Conservation (phyloP, 441 rosid genomes). For the Pelargonium australe region DNA sequence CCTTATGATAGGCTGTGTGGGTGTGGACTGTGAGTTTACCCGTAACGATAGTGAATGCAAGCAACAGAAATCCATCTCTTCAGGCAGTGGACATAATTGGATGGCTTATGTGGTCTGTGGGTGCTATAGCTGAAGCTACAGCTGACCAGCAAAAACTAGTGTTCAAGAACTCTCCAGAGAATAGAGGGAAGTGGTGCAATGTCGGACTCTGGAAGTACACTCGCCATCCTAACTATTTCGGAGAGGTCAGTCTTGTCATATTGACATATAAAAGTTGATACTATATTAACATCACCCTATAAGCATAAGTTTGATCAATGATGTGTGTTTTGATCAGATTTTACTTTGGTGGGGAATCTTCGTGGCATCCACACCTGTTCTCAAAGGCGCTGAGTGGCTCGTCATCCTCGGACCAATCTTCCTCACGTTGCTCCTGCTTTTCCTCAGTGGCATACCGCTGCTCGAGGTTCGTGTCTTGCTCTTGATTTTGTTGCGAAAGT, state of each 20-base stretch:
- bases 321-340: conserved; percentile 40
- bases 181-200: conserved; percentile 79
- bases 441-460: conserved; percentile 81
- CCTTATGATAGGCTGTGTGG: conserved; percentile 69
- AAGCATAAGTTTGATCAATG: background rate
- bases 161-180: conserved; percentile 69
- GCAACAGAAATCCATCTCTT: conserved; percentile 55
- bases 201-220: conserved; percentile 77
- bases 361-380: conserved; percentile 63
- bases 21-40: conserved; percentile 94
- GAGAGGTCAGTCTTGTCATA: conserved; percentile 56
- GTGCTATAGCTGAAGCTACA: conserved; percentile 53
- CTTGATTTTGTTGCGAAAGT: background rate
- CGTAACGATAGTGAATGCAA: conserved; percentile 77
- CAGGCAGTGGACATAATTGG: conserved; percentile 66
- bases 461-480: conserved; percentile 59
- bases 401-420: conserved; percentile 75
- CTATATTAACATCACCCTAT: too few relatives aligned
- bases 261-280: too few relatives aligned
- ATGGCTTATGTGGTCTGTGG: conserved; percentile 75
- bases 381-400: conserved; percentile 72
- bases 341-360: conserved; percentile 92
- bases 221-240: conserved; percentile 94
- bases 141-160: conserved; percentile 84
- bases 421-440: conserved; percentile 75